These are phyloP conservation scores for Phytophthora litchii DNA, from an alignment of 352 stramenopile genomes.

Conservation along the genomic window DNA sequence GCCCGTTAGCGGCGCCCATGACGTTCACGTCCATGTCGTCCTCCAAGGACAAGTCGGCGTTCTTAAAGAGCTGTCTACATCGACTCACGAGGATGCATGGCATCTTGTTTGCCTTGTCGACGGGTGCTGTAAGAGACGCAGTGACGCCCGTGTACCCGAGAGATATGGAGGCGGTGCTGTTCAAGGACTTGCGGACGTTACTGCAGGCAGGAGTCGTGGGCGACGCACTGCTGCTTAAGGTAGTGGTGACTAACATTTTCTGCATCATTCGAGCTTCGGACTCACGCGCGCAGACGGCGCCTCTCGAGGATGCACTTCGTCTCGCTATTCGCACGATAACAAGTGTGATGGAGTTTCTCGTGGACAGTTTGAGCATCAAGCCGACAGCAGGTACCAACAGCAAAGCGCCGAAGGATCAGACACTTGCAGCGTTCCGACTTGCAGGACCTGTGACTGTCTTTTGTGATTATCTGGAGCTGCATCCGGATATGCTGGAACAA, in stretches of 20 bases:
- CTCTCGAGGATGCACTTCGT: constrained; percentile 56
- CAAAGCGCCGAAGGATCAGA: constrained; percentile 31
- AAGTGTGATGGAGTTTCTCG: constrained; percentile 58
- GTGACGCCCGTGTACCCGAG: constrained; percentile 47
- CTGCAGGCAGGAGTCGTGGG: constrained; percentile 64
- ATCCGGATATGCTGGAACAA: constrained; percentile 51
- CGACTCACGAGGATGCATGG: constrained; percentile 88
- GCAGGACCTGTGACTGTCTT: constrained; percentile 68
- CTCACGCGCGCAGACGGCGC: constrained; percentile 21
- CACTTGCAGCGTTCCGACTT: constrained; percentile 40
- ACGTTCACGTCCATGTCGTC: constrained; percentile 47
- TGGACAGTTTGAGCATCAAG: constrained; percentile 37
- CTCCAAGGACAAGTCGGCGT: constrained; percentile 80
- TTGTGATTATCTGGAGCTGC: constrained; percentile 64
- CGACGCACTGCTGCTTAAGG: constrained; percentile 80
- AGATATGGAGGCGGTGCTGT: constrained; percentile 72
- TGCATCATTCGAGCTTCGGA: constrained; percentile 54
- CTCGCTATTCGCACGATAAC: constrained; percentile 53
- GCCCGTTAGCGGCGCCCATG: constrained; percentile 49
- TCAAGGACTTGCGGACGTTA: constrained; percentile 64
- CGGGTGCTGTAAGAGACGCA: neutral
- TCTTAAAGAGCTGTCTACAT: constrained; percentile 89
- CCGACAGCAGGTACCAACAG: constrained; percentile 16
- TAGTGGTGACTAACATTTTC: constrained; percentile 84
- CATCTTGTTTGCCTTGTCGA: constrained; percentile 75